phyloP scores from a whole-genome alignment of 345 rosid species.

The Cardamine resedifolia region DNA sequence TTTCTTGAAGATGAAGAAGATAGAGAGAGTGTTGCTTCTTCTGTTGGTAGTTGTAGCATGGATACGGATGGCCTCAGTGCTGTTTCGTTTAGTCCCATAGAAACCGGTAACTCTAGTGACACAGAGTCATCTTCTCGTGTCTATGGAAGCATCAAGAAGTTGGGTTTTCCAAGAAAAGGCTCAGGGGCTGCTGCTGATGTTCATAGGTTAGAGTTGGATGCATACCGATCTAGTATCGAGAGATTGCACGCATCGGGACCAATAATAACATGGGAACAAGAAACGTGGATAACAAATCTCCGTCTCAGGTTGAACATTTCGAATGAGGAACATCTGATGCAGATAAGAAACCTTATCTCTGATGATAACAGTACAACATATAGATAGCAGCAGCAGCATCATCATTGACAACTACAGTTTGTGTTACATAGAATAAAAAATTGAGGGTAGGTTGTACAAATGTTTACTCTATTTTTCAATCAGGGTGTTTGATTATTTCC shows the following conservation, averaged over 20 bases:
- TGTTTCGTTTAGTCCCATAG: constrained; percentile 31
- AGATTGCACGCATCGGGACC: constrained; percentile 80
- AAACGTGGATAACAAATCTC: constrained; percentile 80
- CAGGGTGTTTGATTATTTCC: background rate
- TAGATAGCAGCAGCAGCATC: constrained; percentile 50
- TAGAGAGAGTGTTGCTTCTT: constrained; percentile 47
- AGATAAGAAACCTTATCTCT: constrained; percentile 71
- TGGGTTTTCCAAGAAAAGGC: constrained; percentile 1
- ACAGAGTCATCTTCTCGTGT: constrained; percentile 36
- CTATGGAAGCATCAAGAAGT: constrained; percentile 12
- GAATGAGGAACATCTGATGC: constrained; percentile 80
- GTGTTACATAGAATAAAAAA: constrained; percentile 23
- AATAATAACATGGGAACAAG: constrained; percentile 77
- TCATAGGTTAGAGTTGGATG: constrained; percentile 72
- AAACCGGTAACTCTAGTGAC: constrained; percentile 29
- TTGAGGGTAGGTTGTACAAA: constrained; percentile 31
- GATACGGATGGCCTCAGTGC: constrained; percentile 20
- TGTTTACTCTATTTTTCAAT: background rate
- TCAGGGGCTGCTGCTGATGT: constrained; percentile 50
- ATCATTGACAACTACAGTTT: background rate
- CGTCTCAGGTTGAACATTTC: constrained; percentile 70
- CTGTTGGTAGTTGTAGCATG: constrained; percentile 68
- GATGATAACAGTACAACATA: constrained; percentile 49
- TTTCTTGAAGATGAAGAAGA: constrained; percentile 36
- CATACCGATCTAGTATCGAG: constrained; percentile 62